Evolutionary conservation across 23 red algal species (phyloP).

Genomic region (Chondrus crispus): DNA sequence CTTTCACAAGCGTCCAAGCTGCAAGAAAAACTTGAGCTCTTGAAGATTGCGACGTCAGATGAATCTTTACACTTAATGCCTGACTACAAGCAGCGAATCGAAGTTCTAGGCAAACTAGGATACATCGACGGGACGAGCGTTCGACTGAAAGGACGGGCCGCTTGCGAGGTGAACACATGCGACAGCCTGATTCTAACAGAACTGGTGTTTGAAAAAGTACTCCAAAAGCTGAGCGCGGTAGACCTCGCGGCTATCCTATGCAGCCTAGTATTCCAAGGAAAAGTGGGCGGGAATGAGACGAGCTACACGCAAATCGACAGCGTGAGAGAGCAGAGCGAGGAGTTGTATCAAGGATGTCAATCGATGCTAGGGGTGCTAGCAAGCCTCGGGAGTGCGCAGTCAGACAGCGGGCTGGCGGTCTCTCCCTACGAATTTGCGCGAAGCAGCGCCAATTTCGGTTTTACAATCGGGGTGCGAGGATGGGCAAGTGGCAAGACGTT

Average conservation of each 20-base stretch:
- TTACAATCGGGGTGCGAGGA: conserved; percentile 57
- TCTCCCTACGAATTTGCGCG: conserved; percentile 72
- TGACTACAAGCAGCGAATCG: conserved; percentile 80
- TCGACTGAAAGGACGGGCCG: conserved; percentile 90
- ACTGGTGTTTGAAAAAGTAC: conserved; percentile 83
- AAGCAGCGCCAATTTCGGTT: conserved; percentile 51
- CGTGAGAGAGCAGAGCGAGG: conserved; percentile 23
- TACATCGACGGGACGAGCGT: conserved; percentile 79
- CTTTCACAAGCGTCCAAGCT: conserved; percentile 32
- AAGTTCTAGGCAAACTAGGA: conserved; percentile 67
- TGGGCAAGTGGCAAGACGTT: conserved; percentile 90
- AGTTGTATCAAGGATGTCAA: conserved; percentile 41
- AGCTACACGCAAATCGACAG: conserved; percentile 7
- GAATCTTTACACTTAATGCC: conserved; percentile 91
- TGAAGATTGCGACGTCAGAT: conserved; percentile 66
- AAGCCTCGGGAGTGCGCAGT: conserved; percentile 69
- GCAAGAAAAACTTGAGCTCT: conserved; percentile 56
- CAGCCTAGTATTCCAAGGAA: conserved; percentile 84
- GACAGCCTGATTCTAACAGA: conserved; percentile 89
- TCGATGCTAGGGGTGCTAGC: conserved; percentile 32
- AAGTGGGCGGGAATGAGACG: conserved; percentile 41
- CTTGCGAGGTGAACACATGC: conserved; percentile 96
- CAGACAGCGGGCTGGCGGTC: conserved; percentile 82
- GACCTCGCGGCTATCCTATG: conserved; percentile 78
- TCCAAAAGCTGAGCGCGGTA: conserved; percentile 60